Evolutionary conservation across 257 asterid species (phyloP).

Genomic region (Solanum gracilifrons): DNA sequence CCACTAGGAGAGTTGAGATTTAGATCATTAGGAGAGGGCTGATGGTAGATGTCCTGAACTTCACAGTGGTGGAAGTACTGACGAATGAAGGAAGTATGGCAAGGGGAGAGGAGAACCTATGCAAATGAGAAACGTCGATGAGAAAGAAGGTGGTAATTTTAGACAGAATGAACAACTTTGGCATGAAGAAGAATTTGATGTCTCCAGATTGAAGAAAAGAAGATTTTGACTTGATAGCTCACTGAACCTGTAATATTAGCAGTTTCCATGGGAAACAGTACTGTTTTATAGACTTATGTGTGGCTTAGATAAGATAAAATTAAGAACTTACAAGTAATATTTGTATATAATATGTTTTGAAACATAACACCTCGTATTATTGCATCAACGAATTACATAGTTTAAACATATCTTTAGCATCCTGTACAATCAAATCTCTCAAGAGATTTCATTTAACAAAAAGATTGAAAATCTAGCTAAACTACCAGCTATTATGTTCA

Average conservation of each 20-base stretch:
- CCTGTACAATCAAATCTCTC: not conserved
- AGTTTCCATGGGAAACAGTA: not conserved
- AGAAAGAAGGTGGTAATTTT: constrained; percentile 37
- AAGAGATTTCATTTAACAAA: too few species aligned
- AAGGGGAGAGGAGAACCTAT: constrained; percentile 43
- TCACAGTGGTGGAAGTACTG: constrained; percentile 36
- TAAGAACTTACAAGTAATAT: not conserved
- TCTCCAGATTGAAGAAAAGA: constrained; percentile 47
- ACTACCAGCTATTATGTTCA: not conserved
- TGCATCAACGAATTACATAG: not conserved
- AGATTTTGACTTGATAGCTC: constrained; percentile 38
- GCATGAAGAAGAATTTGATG: constrained; percentile 64
- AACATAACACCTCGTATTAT: not conserved
- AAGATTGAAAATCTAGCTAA: not conserved
- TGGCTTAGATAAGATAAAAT: not conserved
- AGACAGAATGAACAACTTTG: constrained; percentile 14
- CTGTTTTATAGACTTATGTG: not conserved
- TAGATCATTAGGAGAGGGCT: constrained; percentile 47
- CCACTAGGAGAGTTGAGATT: constrained; percentile 36
- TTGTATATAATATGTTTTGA: not conserved
- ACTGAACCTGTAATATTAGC: not conserved
- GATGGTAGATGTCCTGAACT: not conserved
- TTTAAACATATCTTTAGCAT: too few species aligned
- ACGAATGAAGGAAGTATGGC: constrained; percentile 53
- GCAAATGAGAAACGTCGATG: constrained; percentile 44